Percentiles rank a stretch among this genome's conserved stretches.
Conservation (phyloP, 2,329 filamentous ascomycete genomes). For the Stemphylium lycopersici region DNA sequence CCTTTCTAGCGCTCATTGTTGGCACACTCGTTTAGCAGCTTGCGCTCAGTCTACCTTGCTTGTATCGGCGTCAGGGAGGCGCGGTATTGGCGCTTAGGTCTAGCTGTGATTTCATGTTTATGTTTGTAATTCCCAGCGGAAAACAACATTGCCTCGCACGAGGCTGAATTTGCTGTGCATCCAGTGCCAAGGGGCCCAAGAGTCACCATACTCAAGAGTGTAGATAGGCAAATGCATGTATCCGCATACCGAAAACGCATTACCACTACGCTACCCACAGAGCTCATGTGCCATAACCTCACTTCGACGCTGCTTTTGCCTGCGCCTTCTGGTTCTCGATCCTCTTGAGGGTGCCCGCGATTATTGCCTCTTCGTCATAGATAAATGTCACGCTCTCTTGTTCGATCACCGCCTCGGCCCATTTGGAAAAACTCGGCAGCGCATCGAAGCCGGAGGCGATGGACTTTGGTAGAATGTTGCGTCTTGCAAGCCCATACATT, state of each 20-base stretch:
- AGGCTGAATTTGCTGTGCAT: background rate
- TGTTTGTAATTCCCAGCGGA: conserved; percentile 21
- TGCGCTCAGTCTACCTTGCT: conserved; percentile 8
- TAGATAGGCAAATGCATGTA: conserved; percentile 5
- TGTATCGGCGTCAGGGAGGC: conserved; percentile 6
- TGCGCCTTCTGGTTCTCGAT: conserved; percentile 37
- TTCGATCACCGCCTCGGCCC: conserved; percentile 65
- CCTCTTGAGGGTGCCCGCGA: conserved; percentile 28
- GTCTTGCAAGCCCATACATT: conserved; percentile 61
- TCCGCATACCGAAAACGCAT: background rate
- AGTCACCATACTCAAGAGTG: conserved; percentile 9
- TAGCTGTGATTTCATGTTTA: conserved; percentile 9
- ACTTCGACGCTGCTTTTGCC: conserved; percentile 26
- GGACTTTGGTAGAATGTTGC: conserved; percentile 59
- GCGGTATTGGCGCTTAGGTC: conserved; percentile 6
- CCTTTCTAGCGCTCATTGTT: conserved; percentile 20
- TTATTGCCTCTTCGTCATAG: conserved; percentile 38
- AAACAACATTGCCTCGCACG: conserved; percentile 7
- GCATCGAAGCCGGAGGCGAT: conserved; percentile 57
- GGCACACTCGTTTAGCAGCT: conserved; percentile 17
- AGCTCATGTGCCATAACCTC: background rate
- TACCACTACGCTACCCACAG: background rate
- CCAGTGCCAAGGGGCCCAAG: background rate
- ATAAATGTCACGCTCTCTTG: conserved; percentile 68
- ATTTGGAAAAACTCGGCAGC: conserved; percentile 71